A percentile compares a stretch with the other conserved stretches of the same genome.
Evolutionary conservation across 202 grass and related monocot species (phyloP).

Genomic region (Schoenoplectus tabernaemontani): DNA sequence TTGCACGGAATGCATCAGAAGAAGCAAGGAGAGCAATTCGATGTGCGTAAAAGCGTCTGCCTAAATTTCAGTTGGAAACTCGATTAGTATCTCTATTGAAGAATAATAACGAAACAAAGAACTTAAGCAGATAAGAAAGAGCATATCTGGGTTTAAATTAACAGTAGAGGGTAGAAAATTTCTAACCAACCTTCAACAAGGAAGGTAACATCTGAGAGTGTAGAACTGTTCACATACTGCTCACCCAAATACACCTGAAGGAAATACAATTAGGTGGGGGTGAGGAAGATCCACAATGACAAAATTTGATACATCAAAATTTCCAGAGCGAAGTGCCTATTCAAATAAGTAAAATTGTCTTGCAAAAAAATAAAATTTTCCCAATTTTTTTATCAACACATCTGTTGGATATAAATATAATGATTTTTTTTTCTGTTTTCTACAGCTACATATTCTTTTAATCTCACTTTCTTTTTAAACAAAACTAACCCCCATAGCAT

Average conservation of each 20-base stretch:
- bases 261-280: background rate
- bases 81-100: background rate
- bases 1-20: conserved; percentile 98
- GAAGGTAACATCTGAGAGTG: conserved; percentile 93
- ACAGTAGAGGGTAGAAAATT: conserved; percentile 25
- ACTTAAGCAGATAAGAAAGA: conserved; percentile 1
- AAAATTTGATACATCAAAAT: background rate
- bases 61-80: conserved; percentile 32
- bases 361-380: background rate
- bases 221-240: conserved; percentile 92
- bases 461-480: background rate
- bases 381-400: too few species aligned
- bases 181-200: conserved; percentile 84
- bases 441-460: background rate
- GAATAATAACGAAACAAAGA: background rate
- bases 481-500: background rate
- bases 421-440: background rate
- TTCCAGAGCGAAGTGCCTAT: background rate
- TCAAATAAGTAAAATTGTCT: background rate
- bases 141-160: background rate
- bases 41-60: conserved; percentile 93
- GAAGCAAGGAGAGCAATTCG: conserved; percentile 97
- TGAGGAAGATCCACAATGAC: background rate
- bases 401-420: background rate
- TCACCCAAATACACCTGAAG: conserved; percentile 93